Evolutionary conservation across 345 rosid species (phyloP).

Genomic region (Moricandia moricandioides): DNA sequence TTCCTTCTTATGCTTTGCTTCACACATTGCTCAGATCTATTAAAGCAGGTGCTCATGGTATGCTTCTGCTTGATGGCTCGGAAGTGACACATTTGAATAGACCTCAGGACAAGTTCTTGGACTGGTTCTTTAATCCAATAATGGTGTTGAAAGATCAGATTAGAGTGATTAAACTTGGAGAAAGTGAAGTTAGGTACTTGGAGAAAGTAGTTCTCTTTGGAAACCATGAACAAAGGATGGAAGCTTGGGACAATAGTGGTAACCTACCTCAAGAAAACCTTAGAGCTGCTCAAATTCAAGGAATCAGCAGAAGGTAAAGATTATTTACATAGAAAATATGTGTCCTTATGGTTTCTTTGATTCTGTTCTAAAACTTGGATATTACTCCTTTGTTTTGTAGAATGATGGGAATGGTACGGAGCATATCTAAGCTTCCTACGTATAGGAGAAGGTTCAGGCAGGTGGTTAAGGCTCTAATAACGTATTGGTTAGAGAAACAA

Average conservation of each 20-base stretch:
- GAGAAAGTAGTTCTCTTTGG: conserved; percentile 67
- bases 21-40: conserved; percentile 59
- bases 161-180: conserved; percentile 51
- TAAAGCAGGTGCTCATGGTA: conserved; percentile 56
- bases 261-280: conserved; percentile 50
- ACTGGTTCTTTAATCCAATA: conserved; percentile 73
- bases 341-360: not conserved
- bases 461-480: conserved; percentile 58
- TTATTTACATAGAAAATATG: not conserved
- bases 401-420: conserved; percentile 68
- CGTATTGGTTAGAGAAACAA: conserved; percentile 46
- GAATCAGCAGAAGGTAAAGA: conserved; percentile 77
- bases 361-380: not conserved
- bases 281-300: conserved; percentile 74
- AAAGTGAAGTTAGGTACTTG: conserved; percentile 57
- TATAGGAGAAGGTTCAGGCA: conserved; percentile 65
- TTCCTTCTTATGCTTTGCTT: conserved; percentile 62
- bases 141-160: conserved; percentile 76
- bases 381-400: conserved; percentile 34
- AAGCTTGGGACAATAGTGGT: conserved; percentile 59
- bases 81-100: conserved; percentile 66
- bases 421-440: conserved; percentile 66
- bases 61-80: conserved; percentile 55
- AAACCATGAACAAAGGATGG: conserved; percentile 44
- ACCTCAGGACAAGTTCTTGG: conserved; percentile 68